phyloP scores from a whole-genome alignment of 495 filamentous ascomycete species.

The Aspergillus avenaceus region DNA sequence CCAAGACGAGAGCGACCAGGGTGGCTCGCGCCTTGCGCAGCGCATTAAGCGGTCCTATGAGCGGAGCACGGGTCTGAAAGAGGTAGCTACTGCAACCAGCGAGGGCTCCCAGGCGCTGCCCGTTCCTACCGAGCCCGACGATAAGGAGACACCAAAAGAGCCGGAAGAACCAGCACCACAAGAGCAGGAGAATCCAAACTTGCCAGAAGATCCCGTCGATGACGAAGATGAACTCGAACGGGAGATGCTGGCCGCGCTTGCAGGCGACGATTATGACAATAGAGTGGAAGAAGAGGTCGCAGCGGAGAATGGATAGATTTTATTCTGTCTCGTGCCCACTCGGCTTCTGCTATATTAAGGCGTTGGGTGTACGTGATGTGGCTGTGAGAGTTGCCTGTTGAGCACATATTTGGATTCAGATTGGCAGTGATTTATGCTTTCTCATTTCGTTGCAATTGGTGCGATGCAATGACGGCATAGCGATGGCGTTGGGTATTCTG shows the following conservation, averaged over 20 bases:
- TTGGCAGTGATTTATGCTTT: slow-evolving; percentile 4
- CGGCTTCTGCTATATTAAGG: not conserved
- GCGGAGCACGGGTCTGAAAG: slow-evolving; percentile 41
- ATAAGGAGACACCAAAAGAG: slow-evolving; percentile 34
- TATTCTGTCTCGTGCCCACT: not conserved
- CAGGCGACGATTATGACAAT: slow-evolving; percentile 41
- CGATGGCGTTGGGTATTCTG: slow-evolving; percentile 32
- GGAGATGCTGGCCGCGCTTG: slow-evolving; percentile 64
- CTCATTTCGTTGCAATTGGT: slow-evolving; percentile 15
- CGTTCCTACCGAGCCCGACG: slow-evolving; percentile 41
- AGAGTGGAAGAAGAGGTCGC: slow-evolving; percentile 27
- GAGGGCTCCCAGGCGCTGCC: slow-evolving; percentile 43
- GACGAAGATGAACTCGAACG: slow-evolving; percentile 63
- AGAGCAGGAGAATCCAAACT: slow-evolving; percentile 11
- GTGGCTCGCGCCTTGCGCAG: slow-evolving; percentile 40
- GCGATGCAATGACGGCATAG: slow-evolving; percentile 34
- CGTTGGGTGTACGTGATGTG: not conserved
- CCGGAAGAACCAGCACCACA: slow-evolving; percentile 15
- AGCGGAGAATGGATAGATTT: slow-evolving; percentile 24
- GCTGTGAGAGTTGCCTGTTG: not conserved
- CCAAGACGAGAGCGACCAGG: slow-evolving; percentile 28
- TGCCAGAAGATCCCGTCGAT: slow-evolving; percentile 34
- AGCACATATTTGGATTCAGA: not conserved
- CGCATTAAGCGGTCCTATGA: slow-evolving; percentile 49
- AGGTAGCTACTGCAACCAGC: slow-evolving; percentile 41